These are phyloP conservation scores for Mycena sanguinolenta DNA, from an alignment of 768 basidiomycete genomes.

Conservation along the genomic window DNA sequence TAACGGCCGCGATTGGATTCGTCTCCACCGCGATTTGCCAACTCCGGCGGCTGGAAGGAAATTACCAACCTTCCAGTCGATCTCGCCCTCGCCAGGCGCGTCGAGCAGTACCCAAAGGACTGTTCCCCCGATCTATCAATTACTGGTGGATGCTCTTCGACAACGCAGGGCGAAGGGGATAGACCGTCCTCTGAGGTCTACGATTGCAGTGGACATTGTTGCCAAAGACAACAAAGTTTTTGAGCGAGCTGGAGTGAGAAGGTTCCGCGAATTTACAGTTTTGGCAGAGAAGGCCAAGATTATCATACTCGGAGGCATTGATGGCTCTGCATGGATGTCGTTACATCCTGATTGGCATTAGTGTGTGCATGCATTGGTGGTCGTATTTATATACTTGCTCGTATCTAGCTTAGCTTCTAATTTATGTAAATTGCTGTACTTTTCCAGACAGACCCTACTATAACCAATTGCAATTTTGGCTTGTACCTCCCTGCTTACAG, in stretches of 20 bases:
- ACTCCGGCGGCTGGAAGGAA: background rate
- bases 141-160: slow-evolving; percentile 15
- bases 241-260: slow-evolving; percentile 44
- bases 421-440: no score
- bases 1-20: slow-evolving; percentile 43
- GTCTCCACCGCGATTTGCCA: slow-evolving; percentile 12
- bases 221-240: slow-evolving; percentile 41
- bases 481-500: no score
- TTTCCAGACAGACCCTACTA: no score
- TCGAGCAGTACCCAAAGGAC: background rate
- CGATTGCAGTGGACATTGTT: slow-evolving; percentile 22
- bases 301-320: slow-evolving; percentile 42
- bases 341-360: slow-evolving; percentile 8
- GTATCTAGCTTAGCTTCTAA: background rate
- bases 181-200: slow-evolving; percentile 19
- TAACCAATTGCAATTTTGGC: no score
- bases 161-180: slow-evolving; percentile 19
- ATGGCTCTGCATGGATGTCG: slow-evolving; percentile 43
- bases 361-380: background rate
- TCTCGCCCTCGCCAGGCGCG: background rate
- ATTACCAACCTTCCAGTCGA: background rate
- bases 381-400: background rate
- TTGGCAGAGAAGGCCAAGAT: slow-evolving; percentile 47
- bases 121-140: background rate
- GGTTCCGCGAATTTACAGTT: slow-evolving; percentile 49